Evolutionary conservation across 1,284 basidiomycete species (phyloP), one percentile per base, ranked within the genome.

Genomic region (Sutorius eximius): DNA sequence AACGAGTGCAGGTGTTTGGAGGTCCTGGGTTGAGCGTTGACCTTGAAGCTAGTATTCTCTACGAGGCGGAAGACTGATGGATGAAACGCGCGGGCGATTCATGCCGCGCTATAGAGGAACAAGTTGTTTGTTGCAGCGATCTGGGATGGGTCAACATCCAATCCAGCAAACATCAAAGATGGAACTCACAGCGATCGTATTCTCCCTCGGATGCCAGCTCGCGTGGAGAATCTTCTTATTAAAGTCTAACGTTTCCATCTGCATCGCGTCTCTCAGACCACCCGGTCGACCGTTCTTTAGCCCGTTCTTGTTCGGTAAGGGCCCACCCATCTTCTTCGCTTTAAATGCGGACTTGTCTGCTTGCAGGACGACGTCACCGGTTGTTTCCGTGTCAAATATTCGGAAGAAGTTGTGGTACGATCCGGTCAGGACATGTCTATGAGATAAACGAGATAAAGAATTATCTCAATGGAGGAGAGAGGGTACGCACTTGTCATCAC

Each of bases 321-420:
- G 87, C 1, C 89, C 90, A 16, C 89, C 93, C 57, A 96, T 92
- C 81, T 98, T 98, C 87, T 98, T 99, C 47, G 93, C 93, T 76
- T 99, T 99, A 82, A 99, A 99, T 6, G 96, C 96, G 15, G 94
- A 96, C 77, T 99, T 99, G 79, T 99, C 97, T 6, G 97, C 97
- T 75, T 99, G 97, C 54, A 99, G 75, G 15, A 98, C 93, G 36
- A 97, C 87, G 68, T 98, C 96, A 59, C 88, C 90, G 64, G 89
- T 77, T 41, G 89, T 89, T 59, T 98, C 93, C 60, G 89, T 86
- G 73, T 99, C 96, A 75, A 95, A 98, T 82, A 99, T 95, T 74
- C 96, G 94, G 89, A 99, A 97, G 78, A 98, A 98, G 76, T 99
- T 99, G 80, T 98, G 95, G 77, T 99, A 99, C 46, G 95, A 98